Evolutionary conservation across 2,329 filamentous ascomycete genomes (phyloP).

Genomic region (Peltaster fructicola): DNA sequence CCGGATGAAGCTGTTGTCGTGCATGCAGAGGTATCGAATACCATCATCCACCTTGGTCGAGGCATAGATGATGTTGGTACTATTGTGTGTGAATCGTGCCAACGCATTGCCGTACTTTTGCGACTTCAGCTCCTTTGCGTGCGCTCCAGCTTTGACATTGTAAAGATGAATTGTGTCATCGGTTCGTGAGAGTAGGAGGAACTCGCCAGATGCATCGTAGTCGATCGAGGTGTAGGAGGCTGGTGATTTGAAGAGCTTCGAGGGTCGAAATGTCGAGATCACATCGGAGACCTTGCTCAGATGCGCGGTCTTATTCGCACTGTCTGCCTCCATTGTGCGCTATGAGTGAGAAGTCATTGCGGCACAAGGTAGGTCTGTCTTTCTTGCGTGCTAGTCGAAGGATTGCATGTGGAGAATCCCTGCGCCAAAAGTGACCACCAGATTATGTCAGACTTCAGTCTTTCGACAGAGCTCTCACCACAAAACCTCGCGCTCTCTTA

Average conservation of each 20-base stretch:
- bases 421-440: too few species aligned
- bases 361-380: too few species aligned
- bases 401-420: too few species aligned
- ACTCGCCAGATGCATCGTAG: conserved; percentile 89
- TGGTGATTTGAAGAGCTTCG: conserved; percentile 32
- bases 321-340: conserved; percentile 12
- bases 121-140: conserved; percentile 75
- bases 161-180: conserved; percentile 95
- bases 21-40: conserved; percentile 71
- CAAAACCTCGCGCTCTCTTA: too few species aligned
- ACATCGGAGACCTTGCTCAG: conserved; percentile 54
- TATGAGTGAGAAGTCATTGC: too few species aligned
- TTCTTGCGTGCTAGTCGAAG: too few species aligned
- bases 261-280: conserved; percentile 59
- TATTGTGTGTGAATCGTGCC: conserved; percentile 84
- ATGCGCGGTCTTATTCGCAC: conserved; percentile 12
- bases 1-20: conserved; percentile 90
- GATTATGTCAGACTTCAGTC: too few species aligned
- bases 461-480: too few species aligned
- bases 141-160: conserved; percentile 76
- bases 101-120: conserved; percentile 96
- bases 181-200: conserved; percentile 75
- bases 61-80: conserved; percentile 81
- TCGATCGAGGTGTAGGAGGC: conserved; percentile 66
- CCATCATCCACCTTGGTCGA: conserved; percentile 90